phyloP scores from a whole-genome alignment of 306 rosid species.

The Coriaria nepalensis region DNA sequence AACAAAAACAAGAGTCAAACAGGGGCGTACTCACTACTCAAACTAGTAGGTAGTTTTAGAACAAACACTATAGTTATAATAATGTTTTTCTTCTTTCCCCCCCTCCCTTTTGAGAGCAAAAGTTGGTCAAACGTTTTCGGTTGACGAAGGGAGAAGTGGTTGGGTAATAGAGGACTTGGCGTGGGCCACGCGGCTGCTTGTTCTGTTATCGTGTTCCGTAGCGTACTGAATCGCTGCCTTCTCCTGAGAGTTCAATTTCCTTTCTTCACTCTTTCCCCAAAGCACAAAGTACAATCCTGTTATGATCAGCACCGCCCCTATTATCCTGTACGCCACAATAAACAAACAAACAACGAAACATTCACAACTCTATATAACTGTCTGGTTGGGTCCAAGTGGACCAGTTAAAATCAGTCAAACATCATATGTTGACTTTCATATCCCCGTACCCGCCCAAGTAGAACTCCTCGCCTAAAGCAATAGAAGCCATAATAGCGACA shows the following conservation, averaged over 20 bases:
- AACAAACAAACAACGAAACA: neutral
- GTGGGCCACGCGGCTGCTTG: constrained; percentile 18
- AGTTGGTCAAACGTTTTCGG: constrained; percentile 64
- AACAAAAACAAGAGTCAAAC: no score
- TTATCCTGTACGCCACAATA: constrained; percentile 41
- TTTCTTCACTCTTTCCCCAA: constrained; percentile 90
- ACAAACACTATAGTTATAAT: no score
- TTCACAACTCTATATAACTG: neutral
- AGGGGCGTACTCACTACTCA: no score
- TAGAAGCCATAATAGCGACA: constrained; percentile 90
- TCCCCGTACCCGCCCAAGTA: constrained; percentile 72
- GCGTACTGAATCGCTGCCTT: constrained; percentile 30
- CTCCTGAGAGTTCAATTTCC: constrained; percentile 34
- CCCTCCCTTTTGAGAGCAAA: constrained; percentile 1
- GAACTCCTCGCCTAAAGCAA: constrained; percentile 91
- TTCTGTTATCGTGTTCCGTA: constrained; percentile 44
- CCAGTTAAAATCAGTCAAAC: no score
- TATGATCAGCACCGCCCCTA: constrained; percentile 79
- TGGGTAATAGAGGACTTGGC: constrained; percentile 23
- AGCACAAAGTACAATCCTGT: constrained; percentile 69
- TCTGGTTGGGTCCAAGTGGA: no score
- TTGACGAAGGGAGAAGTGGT: neutral
- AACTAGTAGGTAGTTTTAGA: no score
- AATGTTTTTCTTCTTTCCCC: no score
- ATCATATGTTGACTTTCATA: neutral